Evolutionary conservation across 1,139 yeast species (phyloP).

Genomic region (Pichia sp.): DNA sequence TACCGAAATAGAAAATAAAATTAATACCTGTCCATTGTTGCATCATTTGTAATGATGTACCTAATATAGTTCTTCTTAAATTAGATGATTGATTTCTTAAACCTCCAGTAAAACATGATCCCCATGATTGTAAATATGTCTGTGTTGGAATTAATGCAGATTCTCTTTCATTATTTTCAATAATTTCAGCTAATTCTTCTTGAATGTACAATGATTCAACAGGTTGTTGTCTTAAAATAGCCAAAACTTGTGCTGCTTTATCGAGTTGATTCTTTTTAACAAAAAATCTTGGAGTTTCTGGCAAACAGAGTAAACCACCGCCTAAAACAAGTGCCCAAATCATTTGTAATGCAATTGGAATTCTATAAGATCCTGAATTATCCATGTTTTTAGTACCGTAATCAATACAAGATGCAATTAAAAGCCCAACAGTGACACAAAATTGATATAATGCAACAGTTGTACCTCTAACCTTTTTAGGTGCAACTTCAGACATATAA

Average conservation of each 20-base stretch:
- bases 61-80: slow-evolving; percentile 30
- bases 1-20: slow-evolving; percentile 64
- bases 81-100: slow-evolving; percentile 30
- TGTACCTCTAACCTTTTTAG: slow-evolving; percentile 64
- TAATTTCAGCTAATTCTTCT: slow-evolving; percentile 39
- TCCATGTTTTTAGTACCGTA: slow-evolving; percentile 50
- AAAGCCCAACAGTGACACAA: slow-evolving; percentile 61
- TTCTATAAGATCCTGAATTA: slow-evolving; percentile 56
- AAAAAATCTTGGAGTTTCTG: slow-evolving; percentile 66
- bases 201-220: slow-evolving; percentile 33
- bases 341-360: slow-evolving; percentile 53
- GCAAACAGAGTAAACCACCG: slow-evolving; percentile 50
- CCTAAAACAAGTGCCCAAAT: slow-evolving; percentile 49
- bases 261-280: slow-evolving; percentile 41
- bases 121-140: slow-evolving; percentile 27
- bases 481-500: slow-evolving; percentile 67
- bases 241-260: slow-evolving; percentile 41
- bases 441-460: slow-evolving; percentile 63
- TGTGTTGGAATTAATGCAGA: slow-evolving; percentile 28
- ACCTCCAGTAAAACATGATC: slow-evolving; percentile 31
- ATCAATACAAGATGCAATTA: slow-evolving; percentile 61
- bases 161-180: slow-evolving; percentile 39
- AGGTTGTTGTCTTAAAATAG: slow-evolving; percentile 39
- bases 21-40: slow-evolving; percentile 74
- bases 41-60: slow-evolving; percentile 42